Percentiles rank a stretch among this genome's conserved stretches.
Conservation (phyloP, 305 asterid genomes). For the Rubia tinctorum region DNA sequence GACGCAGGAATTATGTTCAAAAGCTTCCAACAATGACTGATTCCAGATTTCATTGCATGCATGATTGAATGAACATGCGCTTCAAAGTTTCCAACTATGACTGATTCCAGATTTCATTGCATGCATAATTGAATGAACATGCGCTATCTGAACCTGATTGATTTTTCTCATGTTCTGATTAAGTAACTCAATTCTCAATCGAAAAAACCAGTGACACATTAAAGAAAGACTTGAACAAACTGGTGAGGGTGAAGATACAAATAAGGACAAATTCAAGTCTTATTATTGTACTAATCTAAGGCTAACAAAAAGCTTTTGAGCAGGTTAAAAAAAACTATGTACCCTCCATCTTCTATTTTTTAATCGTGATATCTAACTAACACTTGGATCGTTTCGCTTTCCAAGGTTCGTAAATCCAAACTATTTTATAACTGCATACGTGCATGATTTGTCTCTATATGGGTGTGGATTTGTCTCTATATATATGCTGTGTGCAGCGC, state of each 20-base stretch:
- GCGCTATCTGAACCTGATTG: neutral
- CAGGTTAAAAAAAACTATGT: neutral
- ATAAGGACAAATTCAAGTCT: neutral
- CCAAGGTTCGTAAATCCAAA: neutral
- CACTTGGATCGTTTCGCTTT: neutral
- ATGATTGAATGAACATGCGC: too few relatives aligned
- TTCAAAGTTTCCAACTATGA: too few relatives aligned
- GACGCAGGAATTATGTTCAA: too few relatives aligned
- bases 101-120: neutral
- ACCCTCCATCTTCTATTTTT: neutral
- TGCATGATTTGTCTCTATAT: constrained; percentile 4
- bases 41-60: neutral
- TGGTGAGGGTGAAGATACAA: too few relatives aligned
- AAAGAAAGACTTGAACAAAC: neutral
- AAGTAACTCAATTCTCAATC: neutral
- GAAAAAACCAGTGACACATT: neutral
- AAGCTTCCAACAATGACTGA: too few relatives aligned
- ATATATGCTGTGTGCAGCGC: neutral
- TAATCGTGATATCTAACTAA: neutral
- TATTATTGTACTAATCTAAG: neutral
- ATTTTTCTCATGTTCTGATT: neutral
- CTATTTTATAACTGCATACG: neutral
- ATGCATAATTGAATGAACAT: too few relatives aligned
- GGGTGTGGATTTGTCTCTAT: constrained; percentile 7
- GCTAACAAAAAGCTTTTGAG: neutral